Evolutionary conservation across 495 filamentous ascomycete species (phyloP), one percentile per base, ranked within the genome.

Genomic region (Tuber aestivum): DNA sequence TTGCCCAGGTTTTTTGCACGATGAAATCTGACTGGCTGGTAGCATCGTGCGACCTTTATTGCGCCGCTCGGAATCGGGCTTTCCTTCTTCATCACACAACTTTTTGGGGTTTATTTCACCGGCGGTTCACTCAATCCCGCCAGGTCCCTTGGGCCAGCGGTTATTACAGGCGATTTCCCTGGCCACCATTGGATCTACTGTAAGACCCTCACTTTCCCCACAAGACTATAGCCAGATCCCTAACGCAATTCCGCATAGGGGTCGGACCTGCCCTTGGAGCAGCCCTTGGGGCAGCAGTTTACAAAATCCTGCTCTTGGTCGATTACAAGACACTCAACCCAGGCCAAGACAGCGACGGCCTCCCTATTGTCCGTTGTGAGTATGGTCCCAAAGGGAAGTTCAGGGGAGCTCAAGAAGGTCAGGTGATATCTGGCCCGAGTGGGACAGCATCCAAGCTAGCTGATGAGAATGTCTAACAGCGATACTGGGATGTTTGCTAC

Each of bases 31-130:
- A 77, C 76, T 8, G 41, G 70, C 41, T 18, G 71, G 35, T 45
- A 81, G 84, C 91, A 94, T 83, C 91, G 91, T 79, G 90, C 86
- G 8, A 95, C 93, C 0, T 94, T 88, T 78, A 85, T 94, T 20
- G 93, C 93, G 0, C 93, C 93, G 0, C 86, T 95, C 3, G 93
- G 88, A 0, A 94, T 96, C 77, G 93, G 92, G 7, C 77, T 92
- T 37, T 84, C 90, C 0, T 87, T 95, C 50, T 92, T 94, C 84
- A 86, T 94, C 56, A 86, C 88, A 0, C 88, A 94, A 79, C 76
- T 94, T 70, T 85, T 88, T 83, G 89, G 92, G 90, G 87, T 92
- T 69, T 91, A 87, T 81, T 93, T 88, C 82, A 94, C 91, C 48
- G 92, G 92, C 72, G 82, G 90, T 41, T 90, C 88, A 16, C 87